A percentile compares a stretch with the other conserved stretches of the same genome.
phyloP scores from a whole-genome alignment of 1,139 yeast species.

The Casaregolazyma suthepensis region DNA sequence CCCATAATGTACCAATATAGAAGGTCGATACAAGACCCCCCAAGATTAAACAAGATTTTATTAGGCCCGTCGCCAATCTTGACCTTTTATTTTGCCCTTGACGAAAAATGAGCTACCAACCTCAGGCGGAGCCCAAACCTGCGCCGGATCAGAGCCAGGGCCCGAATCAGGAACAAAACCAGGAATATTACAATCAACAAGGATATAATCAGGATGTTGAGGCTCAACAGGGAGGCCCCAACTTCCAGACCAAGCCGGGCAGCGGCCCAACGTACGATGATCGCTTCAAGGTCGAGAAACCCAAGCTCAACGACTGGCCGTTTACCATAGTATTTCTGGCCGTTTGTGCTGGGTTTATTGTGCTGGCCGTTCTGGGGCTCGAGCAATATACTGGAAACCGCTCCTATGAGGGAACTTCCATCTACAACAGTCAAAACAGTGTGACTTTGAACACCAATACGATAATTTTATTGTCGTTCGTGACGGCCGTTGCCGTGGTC shows the following conservation, averaged over 20 bases:
- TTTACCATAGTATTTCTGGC: slow-evolving; percentile 53
- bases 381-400: slow-evolving; percentile 54
- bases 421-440: slow-evolving; percentile 47
- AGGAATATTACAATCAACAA: slow-evolving; percentile 11
- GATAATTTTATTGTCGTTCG: slow-evolving; percentile 61
- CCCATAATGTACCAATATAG: neutral
- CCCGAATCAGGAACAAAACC: slow-evolving; percentile 4
- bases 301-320: slow-evolving; percentile 55
- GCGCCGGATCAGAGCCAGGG: slow-evolving; percentile 4
- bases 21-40: neutral
- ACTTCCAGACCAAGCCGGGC: slow-evolving; percentile 25
- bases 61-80: neutral
- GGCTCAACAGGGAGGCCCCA: slow-evolving; percentile 15
- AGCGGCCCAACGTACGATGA: slow-evolving; percentile 52
- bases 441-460: slow-evolving; percentile 72
- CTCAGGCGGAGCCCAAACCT: slow-evolving; percentile 10
- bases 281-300: slow-evolving; percentile 60
- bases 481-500: slow-evolving; percentile 55
- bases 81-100: neutral
- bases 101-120: slow-evolving; percentile 9
- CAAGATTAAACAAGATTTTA: neutral
- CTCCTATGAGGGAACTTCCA: slow-evolving; percentile 56
- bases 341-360: slow-evolving; percentile 63
- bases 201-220: slow-evolving; percentile 7
- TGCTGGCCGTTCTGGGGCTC: slow-evolving; percentile 62